Base-by-base conservation (phyloP, 345 rosid species). In the Microthlaspi erraticum region DNA sequence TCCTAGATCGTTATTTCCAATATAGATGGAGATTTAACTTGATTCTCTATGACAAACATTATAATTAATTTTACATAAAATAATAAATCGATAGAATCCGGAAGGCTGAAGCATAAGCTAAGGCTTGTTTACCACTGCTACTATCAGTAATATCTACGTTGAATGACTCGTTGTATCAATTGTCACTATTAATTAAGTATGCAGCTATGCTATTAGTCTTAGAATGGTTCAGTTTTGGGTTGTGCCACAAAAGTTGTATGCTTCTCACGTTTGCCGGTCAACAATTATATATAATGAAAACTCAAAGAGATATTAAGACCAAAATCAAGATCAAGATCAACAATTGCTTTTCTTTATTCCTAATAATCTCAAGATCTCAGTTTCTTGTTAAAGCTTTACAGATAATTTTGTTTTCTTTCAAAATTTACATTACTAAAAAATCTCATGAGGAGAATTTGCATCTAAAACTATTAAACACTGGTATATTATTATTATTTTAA, bases 201-300 rank as follows among this genome's bases (percentile, higher is more conserved):
- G 60, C 13, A 50, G 31, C 38, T 50, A 51, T 29, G 60, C 13
- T 13, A 17, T 29, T 34, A 32, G 50, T 60, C 50, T 39, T 45
- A 63, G 18, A 33, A 33, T 29, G 16, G 61, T 10, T 60, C 16
- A 12, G 8, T 49, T 50, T 50, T 39, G 38, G 55, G n/a, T 62
- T 53, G 12, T 52, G 62, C 10, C 26, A 34, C 65, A 39, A 53
- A 32, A n/a, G 11, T 17, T 61, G 29, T 55, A 61, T 75, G 79
- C 70, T 55, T 54, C 70, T 75, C 79, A 75, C 79, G 74, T 68
- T 68, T 51, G 33, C 54, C 53, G 70, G 70, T 61, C 74, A 72
- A n/a, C n/a, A n/a, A n/a, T n/a, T n/a, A n/a, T n/a, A n/a, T n/a
- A n/a, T n/a, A n/a, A n/a, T n/a, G n/a, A n/a, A n/a, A n/a, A n/a